Conservation (phyloP, 2,329 filamentous ascomycete species). For the Aspergillus ibericus region DNA sequence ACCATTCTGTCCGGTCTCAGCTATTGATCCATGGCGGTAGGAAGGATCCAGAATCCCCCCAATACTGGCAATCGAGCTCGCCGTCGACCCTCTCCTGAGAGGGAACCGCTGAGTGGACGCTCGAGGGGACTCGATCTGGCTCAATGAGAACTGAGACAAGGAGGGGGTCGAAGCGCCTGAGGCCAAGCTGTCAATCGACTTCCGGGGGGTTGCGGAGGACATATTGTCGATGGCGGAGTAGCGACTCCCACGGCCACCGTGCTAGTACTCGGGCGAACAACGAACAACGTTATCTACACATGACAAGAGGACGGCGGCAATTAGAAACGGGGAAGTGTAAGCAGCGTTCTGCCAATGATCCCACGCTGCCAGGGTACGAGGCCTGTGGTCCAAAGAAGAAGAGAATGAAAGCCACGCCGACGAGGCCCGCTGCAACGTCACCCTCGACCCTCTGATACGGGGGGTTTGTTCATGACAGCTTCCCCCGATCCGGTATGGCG, state of each 20-base stretch:
- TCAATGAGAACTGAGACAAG: conserved; percentile 50
- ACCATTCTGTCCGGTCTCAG: conserved; percentile 84
- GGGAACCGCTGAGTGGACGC: conserved; percentile 36
- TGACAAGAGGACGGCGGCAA: conserved; percentile 32
- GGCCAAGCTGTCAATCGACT: conserved; percentile 66
- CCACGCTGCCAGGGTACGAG: conserved; percentile 1
- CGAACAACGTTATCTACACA: conserved; percentile 34
- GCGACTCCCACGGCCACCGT: conserved; percentile 36
- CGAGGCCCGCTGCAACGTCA: conserved; percentile 15
- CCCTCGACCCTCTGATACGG: conserved; percentile 22
- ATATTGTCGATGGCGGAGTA: conserved; percentile 50
- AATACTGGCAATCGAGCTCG: conserved; percentile 85
- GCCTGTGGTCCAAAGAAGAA: neutral
- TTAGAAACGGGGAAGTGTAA: conserved; percentile 7
- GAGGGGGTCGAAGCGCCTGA: conserved; percentile 54
- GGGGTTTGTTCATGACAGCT: conserved; percentile 28
- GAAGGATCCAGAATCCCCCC: conserved; percentile 77
- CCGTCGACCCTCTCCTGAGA: conserved; percentile 71
- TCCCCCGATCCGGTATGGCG: conserved; percentile 30
- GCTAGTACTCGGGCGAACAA: conserved; percentile 5
- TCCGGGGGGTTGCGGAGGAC: conserved; percentile 62
- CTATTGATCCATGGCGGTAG: conserved; percentile 58
- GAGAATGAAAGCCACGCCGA: conserved; percentile 1
- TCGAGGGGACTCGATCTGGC: conserved; percentile 40
- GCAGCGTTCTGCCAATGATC: conserved; percentile 3